Evolutionary conservation across 345 rosid genomes (phyloP).

Genomic region (Aethionema arabicum): DNA sequence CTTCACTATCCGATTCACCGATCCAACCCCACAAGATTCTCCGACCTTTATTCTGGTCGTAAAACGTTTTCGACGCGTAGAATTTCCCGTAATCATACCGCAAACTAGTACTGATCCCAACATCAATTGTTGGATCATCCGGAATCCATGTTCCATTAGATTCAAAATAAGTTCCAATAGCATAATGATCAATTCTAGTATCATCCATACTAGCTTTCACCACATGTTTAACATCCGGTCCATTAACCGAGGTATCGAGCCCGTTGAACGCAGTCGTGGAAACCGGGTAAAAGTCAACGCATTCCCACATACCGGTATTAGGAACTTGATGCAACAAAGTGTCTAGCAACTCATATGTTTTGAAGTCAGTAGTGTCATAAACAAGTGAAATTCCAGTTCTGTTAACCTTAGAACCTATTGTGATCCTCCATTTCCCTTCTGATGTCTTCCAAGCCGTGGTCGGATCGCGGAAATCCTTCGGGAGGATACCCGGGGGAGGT

Average conservation of each 20-base stretch:
- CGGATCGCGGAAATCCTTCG: slow-evolving; percentile 79
- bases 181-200: slow-evolving; percentile 66
- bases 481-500: slow-evolving; percentile 65
- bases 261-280: slow-evolving; percentile 50
- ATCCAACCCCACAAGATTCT: slow-evolving; percentile 95
- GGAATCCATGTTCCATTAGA: slow-evolving; percentile 68
- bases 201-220: slow-evolving; percentile 91
- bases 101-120: slow-evolving; percentile 67
- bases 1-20: slow-evolving; percentile 79
- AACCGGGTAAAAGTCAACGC: slow-evolving; percentile 89
- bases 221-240: slow-evolving; percentile 72
- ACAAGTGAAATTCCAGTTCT: slow-evolving; percentile 63
- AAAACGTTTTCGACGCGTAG: slow-evolving; percentile 91
- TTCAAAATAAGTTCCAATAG: slow-evolving; percentile 74
- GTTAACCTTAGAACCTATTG: slow-evolving; percentile 65
- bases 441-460: slow-evolving; percentile 77
- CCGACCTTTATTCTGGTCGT: slow-evolving; percentile 60
- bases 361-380: slow-evolving; percentile 67
- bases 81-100: slow-evolving; percentile 76
- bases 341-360: slow-evolving; percentile 42
- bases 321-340: slow-evolving; percentile 63
- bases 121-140: slow-evolving; percentile 68
- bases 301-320: slow-evolving; percentile 99
- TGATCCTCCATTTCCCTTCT: slow-evolving; percentile 62
- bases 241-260: slow-evolving; percentile 64